Percentiles rank a stretch among this genome's conserved stretches.
phyloP scores from a whole-genome alignment of 1,284 basidiomycete species.

The Earliella scabrosa region DNA sequence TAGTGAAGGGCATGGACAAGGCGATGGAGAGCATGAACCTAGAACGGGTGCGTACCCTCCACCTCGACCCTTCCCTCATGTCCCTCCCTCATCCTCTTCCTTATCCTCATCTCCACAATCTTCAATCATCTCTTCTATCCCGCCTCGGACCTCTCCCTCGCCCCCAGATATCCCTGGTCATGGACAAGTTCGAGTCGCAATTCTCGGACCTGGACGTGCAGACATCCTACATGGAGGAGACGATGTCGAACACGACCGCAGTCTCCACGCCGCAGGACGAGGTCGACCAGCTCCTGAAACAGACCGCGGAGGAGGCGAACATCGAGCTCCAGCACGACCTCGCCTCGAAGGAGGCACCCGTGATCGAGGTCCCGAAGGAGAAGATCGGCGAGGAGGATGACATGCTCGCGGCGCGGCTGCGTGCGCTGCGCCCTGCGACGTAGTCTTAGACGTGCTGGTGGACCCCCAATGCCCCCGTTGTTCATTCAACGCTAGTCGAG shows the following conservation, averaged over 20 bases:
- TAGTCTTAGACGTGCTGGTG: constrained; percentile 32
- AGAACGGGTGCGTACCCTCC: constrained; percentile 71
- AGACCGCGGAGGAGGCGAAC: constrained; percentile 97
- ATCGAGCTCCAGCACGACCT: constrained; percentile 95
- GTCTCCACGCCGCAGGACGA: constrained; percentile 96
- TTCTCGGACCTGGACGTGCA: constrained; percentile 98
- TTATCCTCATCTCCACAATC: constrained; percentile 1
- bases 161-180: constrained; percentile 91
- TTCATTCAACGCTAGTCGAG: not conserved
- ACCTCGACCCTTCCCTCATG: not conserved
- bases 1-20: constrained; percentile 98
- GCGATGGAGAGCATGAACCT: constrained; percentile 99
- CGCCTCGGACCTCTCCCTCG: not conserved
- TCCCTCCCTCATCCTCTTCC: not conserved
- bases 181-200: constrained; percentile 99
- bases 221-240: constrained; percentile 97
- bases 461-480: constrained; percentile 14
- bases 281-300: constrained; percentile 90
- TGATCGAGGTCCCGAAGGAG: constrained; percentile 61
- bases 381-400: constrained; percentile 78
- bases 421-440: constrained; percentile 80
- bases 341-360: constrained; percentile 62
- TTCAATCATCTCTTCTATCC: not conserved
- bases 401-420: constrained; percentile 78
- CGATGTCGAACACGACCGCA: constrained; percentile 94